These are phyloP conservation scores for Rhizopus delemar DNA, from an alignment of 371 early-diverging fungal genomes.

Conservation along the genomic window DNA sequence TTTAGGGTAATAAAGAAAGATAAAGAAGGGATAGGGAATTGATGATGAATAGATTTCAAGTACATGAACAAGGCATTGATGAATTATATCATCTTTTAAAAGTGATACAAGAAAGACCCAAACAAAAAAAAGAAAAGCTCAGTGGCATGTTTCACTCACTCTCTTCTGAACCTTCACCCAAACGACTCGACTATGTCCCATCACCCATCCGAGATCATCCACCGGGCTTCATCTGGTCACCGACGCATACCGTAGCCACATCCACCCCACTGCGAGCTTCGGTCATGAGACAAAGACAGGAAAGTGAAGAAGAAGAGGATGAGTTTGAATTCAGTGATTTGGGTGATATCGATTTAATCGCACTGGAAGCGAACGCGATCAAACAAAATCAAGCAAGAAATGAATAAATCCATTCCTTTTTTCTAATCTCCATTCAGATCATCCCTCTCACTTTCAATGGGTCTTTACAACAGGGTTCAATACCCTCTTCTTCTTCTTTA, in stretches of 20 bases:
- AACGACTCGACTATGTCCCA: slow-evolving; percentile 13
- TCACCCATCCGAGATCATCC: slow-evolving; percentile 11
- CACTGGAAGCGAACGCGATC: not conserved
- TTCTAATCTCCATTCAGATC: no score
- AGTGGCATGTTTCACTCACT: slow-evolving; percentile 18
- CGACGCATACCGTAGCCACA: slow-evolving; percentile 18
- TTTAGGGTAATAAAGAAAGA: slow-evolving; percentile 10
- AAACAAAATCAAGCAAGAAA: not conserved
- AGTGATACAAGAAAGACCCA: slow-evolving; percentile 13
- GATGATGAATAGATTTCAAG: not conserved
- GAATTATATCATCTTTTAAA: slow-evolving; percentile 18
- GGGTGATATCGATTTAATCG: slow-evolving; percentile 3
- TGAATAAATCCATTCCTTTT: not conserved
- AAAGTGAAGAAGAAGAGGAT: slow-evolving; percentile 8
- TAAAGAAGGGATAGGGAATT: not conserved
- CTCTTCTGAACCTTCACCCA: slow-evolving; percentile 22
- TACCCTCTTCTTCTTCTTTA: no score
- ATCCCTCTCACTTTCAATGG: no score
- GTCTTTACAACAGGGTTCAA: no score
- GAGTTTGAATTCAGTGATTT: slow-evolving; percentile 16
- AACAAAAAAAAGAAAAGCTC: not conserved
- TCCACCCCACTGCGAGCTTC: slow-evolving; percentile 22
- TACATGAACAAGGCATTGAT: slow-evolving; percentile 6
- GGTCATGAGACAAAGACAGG: slow-evolving; percentile 3
- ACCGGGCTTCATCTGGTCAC: slow-evolving; percentile 16